Base-by-base conservation (phyloP, 2,329 filamentous ascomycete genomes). In the Alternaria sp. region DNA sequence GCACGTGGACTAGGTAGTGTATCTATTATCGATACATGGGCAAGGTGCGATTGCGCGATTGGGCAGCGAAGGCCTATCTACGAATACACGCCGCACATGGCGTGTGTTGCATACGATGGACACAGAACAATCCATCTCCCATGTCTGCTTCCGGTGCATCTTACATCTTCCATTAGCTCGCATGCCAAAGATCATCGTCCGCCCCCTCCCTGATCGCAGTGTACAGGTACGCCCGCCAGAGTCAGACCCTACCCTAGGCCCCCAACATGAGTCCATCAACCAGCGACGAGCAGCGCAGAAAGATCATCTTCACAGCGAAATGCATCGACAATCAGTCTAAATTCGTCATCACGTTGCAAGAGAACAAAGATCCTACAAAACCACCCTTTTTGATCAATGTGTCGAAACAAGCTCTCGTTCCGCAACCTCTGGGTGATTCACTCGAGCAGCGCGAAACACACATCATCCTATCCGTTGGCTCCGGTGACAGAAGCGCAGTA, bases 381-480 rank as follows among this genome's bases (percentile, higher is more conserved):
- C 59, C 62, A 9, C 72, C 67, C 5, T 60, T 54, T 2, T 62
- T 66, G 2, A 40, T 72, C 17, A 63, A 59, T 11, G 54, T 73
- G 40, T 36, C 57, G 13, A 70, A 66, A 67, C 58, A 64, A 23
- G 44, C 63, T 21, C n/a, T 66, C 24, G 48, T 71, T 41, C 4
- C 39, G n/a, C 37, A 52, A 41, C 17, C 24, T 11, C 6, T 51
- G 3, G 14, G 36, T 49, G 6, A 29, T 23, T 14, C 58, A 28
- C 42, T 58, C 1, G 62, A 57, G 39, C 54, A 65, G n/a, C 52
- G 63, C 23, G 69, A 72, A 51, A 74, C 77, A 6, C 79, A 82
- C 58, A 69, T 83, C 45, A 71, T 83, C 34, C 67, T 83, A 14
- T 83, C 81, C 3, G 77, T 76, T 14, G 76, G 73, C 23, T 82